Evolutionary conservation across 2,329 filamentous ascomycete genomes (phyloP), one percentile per base, ranked within the genome.

Genomic region (Fusarium humuli): DNA sequence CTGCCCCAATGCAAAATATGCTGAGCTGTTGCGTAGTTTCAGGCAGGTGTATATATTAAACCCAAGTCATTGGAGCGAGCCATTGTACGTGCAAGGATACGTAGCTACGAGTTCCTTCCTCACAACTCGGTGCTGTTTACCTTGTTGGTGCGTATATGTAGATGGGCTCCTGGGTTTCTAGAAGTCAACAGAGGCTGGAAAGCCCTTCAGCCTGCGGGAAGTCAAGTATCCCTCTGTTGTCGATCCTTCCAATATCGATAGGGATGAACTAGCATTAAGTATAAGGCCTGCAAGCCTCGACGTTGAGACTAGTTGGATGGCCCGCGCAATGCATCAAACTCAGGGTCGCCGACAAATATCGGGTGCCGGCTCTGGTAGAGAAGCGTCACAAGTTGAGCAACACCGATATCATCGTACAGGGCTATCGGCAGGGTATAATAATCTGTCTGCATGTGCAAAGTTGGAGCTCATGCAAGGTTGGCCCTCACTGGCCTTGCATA

Each of bases 361-460:
- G 61, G 61, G 34, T 58, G 47, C 56, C 40, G 37, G 52, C 44
- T 60, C 34, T 47, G 30, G 34, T 54, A 16, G 30, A 59, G 29
- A 45, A 47, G 34, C 13, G 41, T 50, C 48, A 50, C 60, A 61
- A 56, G 49, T 67, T 64, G 59, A 70, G 58, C 44, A 61, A 67
- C 53, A 61, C 44, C 69, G 34, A 70, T 68, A 71, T 71, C 67
- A 70, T 61, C 53, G 48, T 56, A 69, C 49, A 67, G 54, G 47
- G 62, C 45, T 53, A 37, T 53, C 48, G 57, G 42, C 58, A 70
- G 57, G 57, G 48, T 61, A 57, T 29, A 41, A 55, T 62, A 69
- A 40, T 41, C 34, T 68, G 67, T 41, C 34, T 68, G 67, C 56
- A 69, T 71, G 44, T 61, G 49, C 45, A 69, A 56, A 57, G 40